Evolutionary conservation across 2,329 filamentous ascomycete genomes (phyloP), one percentile per base, ranked within the genome.

Genomic region (Botrytis fabae): DNA sequence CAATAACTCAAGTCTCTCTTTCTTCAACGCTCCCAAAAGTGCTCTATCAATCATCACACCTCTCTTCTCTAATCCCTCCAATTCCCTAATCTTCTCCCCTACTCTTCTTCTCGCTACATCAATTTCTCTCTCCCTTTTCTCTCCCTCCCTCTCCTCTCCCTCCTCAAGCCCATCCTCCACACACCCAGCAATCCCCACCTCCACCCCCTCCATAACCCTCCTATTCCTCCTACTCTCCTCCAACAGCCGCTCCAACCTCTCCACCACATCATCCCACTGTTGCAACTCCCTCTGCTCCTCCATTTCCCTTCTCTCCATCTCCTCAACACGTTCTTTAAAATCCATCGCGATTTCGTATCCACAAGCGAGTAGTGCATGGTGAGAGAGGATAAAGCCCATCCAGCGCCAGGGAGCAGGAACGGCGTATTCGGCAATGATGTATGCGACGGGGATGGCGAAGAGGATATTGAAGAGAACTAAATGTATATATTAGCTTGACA

Each of bases 381-480:
- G 51, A 54, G 16, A 54, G 22, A 68, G 8, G 16, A 68, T 42
- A 54, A 68, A 68, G 1, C 9, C 48, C n/a, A 42, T 12, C 65
- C 65, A 68, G 10, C 25, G 35, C 46, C 46, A 68, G 18, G 48
- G 65, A 10, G 9, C 10, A 0, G 48, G 48, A 6, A 42, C 9
- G 4, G 32, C 18, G 25, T 10, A 42, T 40, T 28, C n/a, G 8
- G 74, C 70, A 22, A 77, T 40, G 6, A 68, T 6, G 61, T 72
- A 72, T 32, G 75, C 12, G 25, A 73, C 6, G 2, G 76, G 76
- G 3, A 78, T 20, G 16, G 42, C 73, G 70, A 76, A 5, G 73
- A 74, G 5, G 69, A 74, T 35, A 5, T 76, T 70, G 68, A 69
- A 73, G 66, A 76, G 32, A 22, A 76, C 76, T 76, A 9, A 16